Conservation (phyloP, 2,329 filamentous ascomycete genomes). For the Diaporthe helianthi region DNA sequence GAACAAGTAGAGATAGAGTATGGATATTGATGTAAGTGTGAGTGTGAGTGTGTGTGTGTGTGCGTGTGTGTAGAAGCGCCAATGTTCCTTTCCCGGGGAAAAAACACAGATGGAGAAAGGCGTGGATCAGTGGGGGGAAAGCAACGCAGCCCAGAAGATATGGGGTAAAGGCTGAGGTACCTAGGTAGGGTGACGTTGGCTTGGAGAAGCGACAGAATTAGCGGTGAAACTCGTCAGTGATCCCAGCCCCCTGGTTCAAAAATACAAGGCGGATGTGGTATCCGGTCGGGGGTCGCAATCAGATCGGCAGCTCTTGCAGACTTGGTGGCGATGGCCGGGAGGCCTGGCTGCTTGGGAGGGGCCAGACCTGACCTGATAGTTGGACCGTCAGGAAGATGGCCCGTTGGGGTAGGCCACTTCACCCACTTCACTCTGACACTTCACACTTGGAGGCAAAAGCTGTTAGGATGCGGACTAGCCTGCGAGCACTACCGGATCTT, state of each 20-base stretch:
- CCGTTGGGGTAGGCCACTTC: not conserved
- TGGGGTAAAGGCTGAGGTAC: slow-evolving; percentile 8
- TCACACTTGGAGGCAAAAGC: not conserved
- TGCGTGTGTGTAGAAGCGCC: not conserved
- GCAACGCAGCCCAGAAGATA: slow-evolving; percentile 2
- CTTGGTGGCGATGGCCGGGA: slow-evolving; percentile 16
- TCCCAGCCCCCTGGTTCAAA: slow-evolving; percentile 15
- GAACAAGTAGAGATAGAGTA: not conserved
- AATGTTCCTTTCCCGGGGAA: not conserved
- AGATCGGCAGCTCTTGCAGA: not conserved
- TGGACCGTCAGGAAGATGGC: not conserved
- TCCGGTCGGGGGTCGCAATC: not conserved
- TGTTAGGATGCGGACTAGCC: slow-evolving; percentile 17
- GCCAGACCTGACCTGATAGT: not conserved
- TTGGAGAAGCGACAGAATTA: slow-evolving; percentile 11
- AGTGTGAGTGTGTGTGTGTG: too few relatives aligned
- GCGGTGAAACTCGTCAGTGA: slow-evolving; percentile 24
- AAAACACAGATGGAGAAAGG: not conserved
- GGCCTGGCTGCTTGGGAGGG: not conserved
- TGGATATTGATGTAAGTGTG: not conserved
- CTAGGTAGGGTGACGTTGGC: slow-evolving; percentile 16
- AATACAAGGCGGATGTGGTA: slow-evolving; percentile 10
- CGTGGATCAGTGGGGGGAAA: not conserved
- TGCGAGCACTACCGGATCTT: slow-evolving; percentile 20
- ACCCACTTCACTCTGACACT: too few relatives aligned